Conservation (phyloP, 2,329 filamentous ascomycete species). For the Trichoderma harzianum region DNA sequence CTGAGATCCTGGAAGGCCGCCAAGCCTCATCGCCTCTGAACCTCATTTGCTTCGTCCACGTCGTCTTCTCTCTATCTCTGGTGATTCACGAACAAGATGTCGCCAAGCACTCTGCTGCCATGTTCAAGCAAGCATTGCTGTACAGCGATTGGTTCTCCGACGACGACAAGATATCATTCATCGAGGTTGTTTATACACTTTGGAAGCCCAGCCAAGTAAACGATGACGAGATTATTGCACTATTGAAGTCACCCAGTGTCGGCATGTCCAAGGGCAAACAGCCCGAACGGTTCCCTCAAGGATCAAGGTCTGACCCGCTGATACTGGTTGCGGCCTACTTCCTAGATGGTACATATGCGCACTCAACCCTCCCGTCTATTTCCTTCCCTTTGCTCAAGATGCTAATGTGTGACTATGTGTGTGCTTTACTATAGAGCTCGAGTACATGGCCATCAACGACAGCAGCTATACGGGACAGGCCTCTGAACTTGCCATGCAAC, state of each 20-base stretch:
- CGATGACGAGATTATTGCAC: constrained; percentile 28
- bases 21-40: constrained; percentile 39
- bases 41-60: constrained; percentile 49
- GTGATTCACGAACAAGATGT: constrained; percentile 44
- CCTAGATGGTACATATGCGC: constrained; percentile 43
- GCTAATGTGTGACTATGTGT: background rate
- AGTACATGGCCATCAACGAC: constrained; percentile 40
- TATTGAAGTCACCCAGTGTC: constrained; percentile 25
- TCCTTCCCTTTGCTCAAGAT: background rate
- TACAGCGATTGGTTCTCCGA: constrained; percentile 42
- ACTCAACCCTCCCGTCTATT: background rate
- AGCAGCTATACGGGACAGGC: constrained; percentile 32
- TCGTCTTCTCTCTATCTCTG: constrained; percentile 50
- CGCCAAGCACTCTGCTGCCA: constrained; percentile 31
- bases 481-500: constrained; percentile 43
- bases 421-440: constrained; percentile 40
- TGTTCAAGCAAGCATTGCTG: constrained; percentile 47
- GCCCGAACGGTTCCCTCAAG: constrained; percentile 23
- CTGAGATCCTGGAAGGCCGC: constrained; percentile 38
- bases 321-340: constrained; percentile 44
- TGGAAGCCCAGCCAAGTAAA: constrained; percentile 46
- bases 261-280: constrained; percentile 43
- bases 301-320: constrained; percentile 36
- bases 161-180: constrained; percentile 39
- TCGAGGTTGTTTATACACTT: constrained; percentile 42